These are phyloP conservation scores for Claviceps cyperi DNA, from an alignment of 2,329 filamentous ascomycete genomes.

Conservation along the genomic window DNA sequence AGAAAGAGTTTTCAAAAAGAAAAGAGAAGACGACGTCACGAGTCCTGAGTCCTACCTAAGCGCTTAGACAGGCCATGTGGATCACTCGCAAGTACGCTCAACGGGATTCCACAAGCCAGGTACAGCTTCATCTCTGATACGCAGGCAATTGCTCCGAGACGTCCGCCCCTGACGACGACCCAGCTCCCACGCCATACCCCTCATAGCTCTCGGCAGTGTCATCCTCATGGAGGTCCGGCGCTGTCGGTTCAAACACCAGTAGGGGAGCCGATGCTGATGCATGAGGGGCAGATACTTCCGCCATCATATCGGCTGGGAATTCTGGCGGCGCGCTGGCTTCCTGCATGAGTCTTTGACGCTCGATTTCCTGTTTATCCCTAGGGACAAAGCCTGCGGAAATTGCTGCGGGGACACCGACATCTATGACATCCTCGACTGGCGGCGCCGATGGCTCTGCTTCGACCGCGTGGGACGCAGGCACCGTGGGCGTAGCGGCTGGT, in stretches of 20 bases:
- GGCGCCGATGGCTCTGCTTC: conserved; percentile 27
- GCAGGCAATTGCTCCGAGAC: conserved; percentile 23
- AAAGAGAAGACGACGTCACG: background rate
- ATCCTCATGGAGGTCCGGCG: conserved; percentile 41
- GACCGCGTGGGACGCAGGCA: conserved; percentile 5
- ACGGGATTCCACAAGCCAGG: background rate
- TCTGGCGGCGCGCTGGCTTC: conserved; percentile 50
- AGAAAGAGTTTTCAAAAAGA: background rate
- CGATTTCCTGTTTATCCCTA: conserved; percentile 68
- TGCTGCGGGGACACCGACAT: conserved; percentile 17
- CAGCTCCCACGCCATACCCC: conserved; percentile 14
- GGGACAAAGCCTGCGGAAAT: background rate
- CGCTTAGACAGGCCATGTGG: too few species aligned
- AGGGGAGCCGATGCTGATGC: background rate
- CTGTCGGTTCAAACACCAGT: conserved; percentile 28
- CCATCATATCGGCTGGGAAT: conserved; percentile 35
- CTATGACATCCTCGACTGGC: conserved; percentile 29
- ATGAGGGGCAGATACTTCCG: conserved; percentile 14
- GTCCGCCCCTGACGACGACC: conserved; percentile 11
- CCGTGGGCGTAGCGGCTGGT: conserved; percentile 7
- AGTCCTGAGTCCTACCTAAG: too few species aligned
- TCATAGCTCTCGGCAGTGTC: conserved; percentile 27
- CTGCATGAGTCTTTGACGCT: conserved; percentile 47
- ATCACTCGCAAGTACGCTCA: too few species aligned
- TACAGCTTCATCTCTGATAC: conserved; percentile 21